Evolutionary conservation across 1,284 basidiomycete genomes (phyloP).

Genomic region (Ganoderma lucidum): DNA sequence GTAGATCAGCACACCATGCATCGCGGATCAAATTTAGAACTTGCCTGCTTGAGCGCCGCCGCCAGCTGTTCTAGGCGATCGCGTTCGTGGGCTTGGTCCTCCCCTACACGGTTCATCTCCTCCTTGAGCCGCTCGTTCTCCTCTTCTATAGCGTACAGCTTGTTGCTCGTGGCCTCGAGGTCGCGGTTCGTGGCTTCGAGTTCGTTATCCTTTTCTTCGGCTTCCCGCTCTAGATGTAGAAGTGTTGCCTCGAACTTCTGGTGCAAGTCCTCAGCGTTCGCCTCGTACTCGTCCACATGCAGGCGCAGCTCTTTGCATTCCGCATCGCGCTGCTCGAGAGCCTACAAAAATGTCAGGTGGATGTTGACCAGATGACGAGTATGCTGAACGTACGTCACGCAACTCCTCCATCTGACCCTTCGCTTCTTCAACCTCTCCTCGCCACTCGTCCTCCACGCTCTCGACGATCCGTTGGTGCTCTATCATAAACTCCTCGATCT

Average conservation of each 20-base stretch:
- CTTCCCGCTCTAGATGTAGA: conserved; percentile 75
- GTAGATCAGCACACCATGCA: conserved; percentile 3
- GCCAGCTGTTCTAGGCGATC: conserved; percentile 77
- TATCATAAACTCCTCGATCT: conserved; percentile 72
- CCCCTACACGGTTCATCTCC: conserved; percentile 57
- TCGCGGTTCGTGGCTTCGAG: conserved; percentile 72
- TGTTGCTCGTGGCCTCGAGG: conserved; percentile 77
- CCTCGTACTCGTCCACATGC: conserved; percentile 76
- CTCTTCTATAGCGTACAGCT: conserved; percentile 64
- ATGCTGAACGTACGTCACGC: conserved; percentile 63
- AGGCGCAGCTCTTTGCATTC: conserved; percentile 79
- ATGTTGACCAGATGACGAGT: conserved; percentile 14
- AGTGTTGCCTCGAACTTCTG: conserved; percentile 77
- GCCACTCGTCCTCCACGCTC: conserved; percentile 79
- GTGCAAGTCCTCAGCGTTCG: conserved; percentile 73
- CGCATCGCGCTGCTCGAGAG: conserved; percentile 75
- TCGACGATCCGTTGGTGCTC: conserved; percentile 76
- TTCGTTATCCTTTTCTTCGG: conserved; percentile 76
- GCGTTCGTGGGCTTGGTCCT: conserved; percentile 75
- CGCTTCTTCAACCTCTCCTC: conserved; percentile 78
- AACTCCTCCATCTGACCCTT: conserved; percentile 76
- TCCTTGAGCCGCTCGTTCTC: conserved; percentile 62
- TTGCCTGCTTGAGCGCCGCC: conserved; percentile 81
- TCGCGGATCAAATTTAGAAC: background rate
- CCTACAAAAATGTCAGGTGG: conserved; percentile 48